Evolutionary conservation across 805 yeast species (phyloP).

Genomic region (Lachancea mirantina): DNA sequence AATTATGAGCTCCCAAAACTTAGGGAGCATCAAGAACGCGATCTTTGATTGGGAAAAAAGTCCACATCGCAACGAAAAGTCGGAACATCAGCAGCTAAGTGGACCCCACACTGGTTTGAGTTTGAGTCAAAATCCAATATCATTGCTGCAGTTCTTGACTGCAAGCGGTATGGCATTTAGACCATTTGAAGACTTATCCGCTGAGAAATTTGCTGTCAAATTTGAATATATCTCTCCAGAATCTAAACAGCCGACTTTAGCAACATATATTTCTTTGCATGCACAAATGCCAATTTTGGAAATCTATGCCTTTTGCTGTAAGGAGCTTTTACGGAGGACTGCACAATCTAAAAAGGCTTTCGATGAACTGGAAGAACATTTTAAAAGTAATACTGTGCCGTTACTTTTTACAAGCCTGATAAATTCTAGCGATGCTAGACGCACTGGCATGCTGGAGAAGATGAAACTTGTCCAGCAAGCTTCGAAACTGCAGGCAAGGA

Average conservation of each 20-base stretch:
- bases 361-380: slow-evolving; percentile 41
- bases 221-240: slow-evolving; percentile 1
- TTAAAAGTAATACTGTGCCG: slow-evolving; percentile 39
- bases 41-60: neutral
- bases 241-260: slow-evolving; percentile 4
- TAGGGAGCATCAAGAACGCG: neutral
- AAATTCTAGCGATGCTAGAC: slow-evolving; percentile 33
- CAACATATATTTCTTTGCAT: slow-evolving; percentile 17
- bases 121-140: slow-evolving; percentile 3
- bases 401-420: slow-evolving; percentile 43
- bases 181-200: slow-evolving; percentile 13
- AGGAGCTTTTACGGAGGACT: slow-evolving; percentile 46
- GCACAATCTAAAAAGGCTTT: slow-evolving; percentile 42
- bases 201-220: slow-evolving; percentile 3
- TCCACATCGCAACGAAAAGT: neutral
- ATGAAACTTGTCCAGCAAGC: slow-evolving; percentile 44
- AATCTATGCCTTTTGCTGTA: slow-evolving; percentile 46
- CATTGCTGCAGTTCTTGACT: slow-evolving; percentile 15
- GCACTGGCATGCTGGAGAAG: slow-evolving; percentile 39
- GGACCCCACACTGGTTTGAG: neutral
- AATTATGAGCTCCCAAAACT: no score
- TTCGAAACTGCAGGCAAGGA: slow-evolving; percentile 46
- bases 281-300: slow-evolving; percentile 31
- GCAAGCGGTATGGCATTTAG: slow-evolving; percentile 17
- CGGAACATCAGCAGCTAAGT: neutral